Evolutionary conservation across 192 early-diverging fungal species (phyloP).

Genomic region (Rhizophagus clarus): DNA sequence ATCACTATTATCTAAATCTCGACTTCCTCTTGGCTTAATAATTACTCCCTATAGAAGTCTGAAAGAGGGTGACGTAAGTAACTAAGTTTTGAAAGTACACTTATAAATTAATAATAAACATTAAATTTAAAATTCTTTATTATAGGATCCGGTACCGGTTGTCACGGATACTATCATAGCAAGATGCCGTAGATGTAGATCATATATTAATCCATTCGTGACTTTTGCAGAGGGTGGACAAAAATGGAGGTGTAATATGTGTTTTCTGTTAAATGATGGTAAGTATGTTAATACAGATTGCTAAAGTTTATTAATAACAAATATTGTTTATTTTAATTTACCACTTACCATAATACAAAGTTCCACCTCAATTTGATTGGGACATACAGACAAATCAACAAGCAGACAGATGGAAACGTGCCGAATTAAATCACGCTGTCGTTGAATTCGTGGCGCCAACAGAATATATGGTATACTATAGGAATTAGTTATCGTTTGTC

Average conservation of each 20-base stretch:
- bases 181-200: constrained; percentile 91
- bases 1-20: constrained; percentile 81
- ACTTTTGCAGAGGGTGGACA: constrained; percentile 94
- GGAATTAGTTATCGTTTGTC: neutral
- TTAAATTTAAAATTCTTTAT: neutral
- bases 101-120: neutral
- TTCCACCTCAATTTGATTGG: constrained; percentile 76
- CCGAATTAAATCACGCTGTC: constrained; percentile 86
- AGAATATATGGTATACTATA: constrained; percentile 85
- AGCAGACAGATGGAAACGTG: constrained; percentile 83
- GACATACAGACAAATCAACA: constrained; percentile 77
- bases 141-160: constrained; percentile 77
- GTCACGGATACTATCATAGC: constrained; percentile 89
- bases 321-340: neutral
- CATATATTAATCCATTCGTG: constrained; percentile 97
- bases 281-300: constrained; percentile 4
- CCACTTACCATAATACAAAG: constrained; percentile 32
- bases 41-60: constrained; percentile 86
- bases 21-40: constrained; percentile 86
- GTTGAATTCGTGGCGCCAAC: constrained; percentile 96
- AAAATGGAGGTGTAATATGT: constrained; percentile 96
- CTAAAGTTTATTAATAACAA: neutral
- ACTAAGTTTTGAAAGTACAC: neutral
- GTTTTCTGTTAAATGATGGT: constrained; percentile 89
- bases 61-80: constrained; percentile 69